Evolutionary conservation across 140 eudicot species (phyloP).

Genomic region (Senecio squalidus): DNA sequence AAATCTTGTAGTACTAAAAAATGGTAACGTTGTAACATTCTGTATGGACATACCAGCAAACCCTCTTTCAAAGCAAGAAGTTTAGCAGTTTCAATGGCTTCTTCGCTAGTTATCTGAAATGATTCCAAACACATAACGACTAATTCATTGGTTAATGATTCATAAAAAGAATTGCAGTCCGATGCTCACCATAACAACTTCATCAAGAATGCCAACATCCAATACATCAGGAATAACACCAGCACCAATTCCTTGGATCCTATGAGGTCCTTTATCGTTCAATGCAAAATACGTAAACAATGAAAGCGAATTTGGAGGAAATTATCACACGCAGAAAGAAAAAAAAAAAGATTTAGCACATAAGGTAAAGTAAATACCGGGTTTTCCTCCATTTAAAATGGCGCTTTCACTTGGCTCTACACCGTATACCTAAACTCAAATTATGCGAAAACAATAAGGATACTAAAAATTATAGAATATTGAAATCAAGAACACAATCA

Average conservation of each 20-base stretch:
- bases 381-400: constrained; percentile 39
- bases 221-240: constrained; percentile 47
- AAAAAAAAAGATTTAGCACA: not conserved
- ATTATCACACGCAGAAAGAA: not conserved
- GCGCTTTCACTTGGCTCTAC: constrained; percentile 66
- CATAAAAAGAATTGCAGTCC: not conserved
- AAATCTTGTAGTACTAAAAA: not conserved
- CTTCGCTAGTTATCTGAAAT: constrained; percentile 66
- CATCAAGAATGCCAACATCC: constrained; percentile 53
- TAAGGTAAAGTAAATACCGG: constrained; percentile 20
- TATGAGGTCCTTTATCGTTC: constrained; percentile 50
- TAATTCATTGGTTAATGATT: not conserved
- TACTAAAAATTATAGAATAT: not conserved
- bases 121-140: not conserved
- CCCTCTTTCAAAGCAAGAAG: constrained; percentile 88
- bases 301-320: not conserved
- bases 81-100: constrained; percentile 82
- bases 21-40: not conserved
- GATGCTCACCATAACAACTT: constrained; percentile 46
- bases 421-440: constrained; percentile 41
- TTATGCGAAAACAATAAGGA: constrained; percentile 8
- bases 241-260: constrained; percentile 77
- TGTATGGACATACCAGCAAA: constrained; percentile 50
- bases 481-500: constrained; percentile 9
- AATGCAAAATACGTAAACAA: constrained; percentile 7